These are phyloP conservation scores for Vickermania ingenoplastis DNA, from an alignment of 208 protist genomes.

Conservation along the genomic window DNA sequence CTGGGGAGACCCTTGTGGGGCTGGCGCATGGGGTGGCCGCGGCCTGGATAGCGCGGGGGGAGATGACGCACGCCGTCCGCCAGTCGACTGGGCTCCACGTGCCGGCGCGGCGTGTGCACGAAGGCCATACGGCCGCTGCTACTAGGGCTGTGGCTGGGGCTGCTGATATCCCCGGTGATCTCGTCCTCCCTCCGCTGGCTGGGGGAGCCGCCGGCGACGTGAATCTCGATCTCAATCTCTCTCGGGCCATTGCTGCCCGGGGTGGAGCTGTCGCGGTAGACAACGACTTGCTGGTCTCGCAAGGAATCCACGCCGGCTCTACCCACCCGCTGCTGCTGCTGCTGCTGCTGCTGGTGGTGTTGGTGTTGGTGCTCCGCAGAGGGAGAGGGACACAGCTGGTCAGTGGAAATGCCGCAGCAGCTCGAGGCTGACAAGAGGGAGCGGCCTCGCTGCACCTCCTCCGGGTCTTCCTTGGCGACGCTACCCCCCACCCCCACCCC, in stretches of 20 bases:
- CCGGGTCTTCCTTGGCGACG: too few relatives aligned
- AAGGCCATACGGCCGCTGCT: too few relatives aligned
- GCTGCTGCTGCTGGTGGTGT: neutral
- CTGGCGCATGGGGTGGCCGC: too few relatives aligned
- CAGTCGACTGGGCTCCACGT: neutral
- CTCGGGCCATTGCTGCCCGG: neutral
- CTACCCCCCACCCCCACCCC: too few relatives aligned
- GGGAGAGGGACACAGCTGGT: neutral
- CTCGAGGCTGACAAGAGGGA: too few relatives aligned
- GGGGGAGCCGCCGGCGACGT: neutral
- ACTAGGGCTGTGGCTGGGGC: neutral
- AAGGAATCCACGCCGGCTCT: neutral
- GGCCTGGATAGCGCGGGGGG: too few relatives aligned
- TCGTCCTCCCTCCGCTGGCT: neutral
- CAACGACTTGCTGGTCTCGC: neutral
- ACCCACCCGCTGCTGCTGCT: neutral
- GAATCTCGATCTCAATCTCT: neutral
- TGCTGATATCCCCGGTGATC: neutral
- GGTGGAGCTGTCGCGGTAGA: neutral
- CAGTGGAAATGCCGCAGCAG: neutral
- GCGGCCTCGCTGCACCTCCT: too few relatives aligned
- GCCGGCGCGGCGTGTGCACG: too few relatives aligned
- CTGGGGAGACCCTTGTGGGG: neutral
- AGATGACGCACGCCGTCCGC: neutral
- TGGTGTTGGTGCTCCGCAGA: neutral